phyloP scores from a whole-genome alignment of 306 rosid genomes.

The Trifolium fragiferum region DNA sequence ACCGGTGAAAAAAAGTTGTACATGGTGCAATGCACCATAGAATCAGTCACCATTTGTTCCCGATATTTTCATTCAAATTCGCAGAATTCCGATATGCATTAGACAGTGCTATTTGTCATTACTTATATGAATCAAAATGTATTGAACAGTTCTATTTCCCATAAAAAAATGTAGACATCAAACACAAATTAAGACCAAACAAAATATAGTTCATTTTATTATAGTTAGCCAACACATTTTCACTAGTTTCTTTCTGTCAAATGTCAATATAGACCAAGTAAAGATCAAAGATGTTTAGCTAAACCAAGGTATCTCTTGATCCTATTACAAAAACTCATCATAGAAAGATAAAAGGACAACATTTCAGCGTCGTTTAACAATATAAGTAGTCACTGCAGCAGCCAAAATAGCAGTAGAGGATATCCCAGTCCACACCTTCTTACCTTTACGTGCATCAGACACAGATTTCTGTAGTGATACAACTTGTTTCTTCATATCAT shows the following conservation, averaged over 20 bases:
- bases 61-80: background rate
- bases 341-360: slow-evolving; percentile 35
- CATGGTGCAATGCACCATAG: background rate
- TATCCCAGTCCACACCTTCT: slow-evolving; percentile 63
- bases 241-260: background rate
- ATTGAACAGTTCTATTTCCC: background rate
- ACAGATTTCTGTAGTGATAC: slow-evolving; percentile 44
- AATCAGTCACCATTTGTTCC: background rate
- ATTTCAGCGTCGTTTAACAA: slow-evolving; percentile 68
- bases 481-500: slow-evolving; percentile 61
- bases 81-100: background rate
- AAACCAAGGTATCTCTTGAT: slow-evolving; percentile 23
- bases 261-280: slow-evolving; percentile 16
- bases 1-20: background rate
- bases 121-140: background rate
- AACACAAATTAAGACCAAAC: slow-evolving; percentile 3
- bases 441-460: slow-evolving; percentile 56
- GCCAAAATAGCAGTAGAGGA: slow-evolving; percentile 61
- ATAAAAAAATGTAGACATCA: slow-evolving; percentile 10
- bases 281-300: slow-evolving; percentile 30
- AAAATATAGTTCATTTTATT: slow-evolving; percentile 6
- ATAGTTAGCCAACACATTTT: slow-evolving; percentile 6
- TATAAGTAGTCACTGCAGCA: slow-evolving; percentile 70
- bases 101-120: slow-evolving; percentile 1
- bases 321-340: slow-evolving; percentile 33